Percentiles rank a stretch among this genome's conserved stretches.
These are phyloP conservation scores for Gossypium australe DNA, from an alignment of 345 rosid genomes.

Conservation along the genomic window DNA sequence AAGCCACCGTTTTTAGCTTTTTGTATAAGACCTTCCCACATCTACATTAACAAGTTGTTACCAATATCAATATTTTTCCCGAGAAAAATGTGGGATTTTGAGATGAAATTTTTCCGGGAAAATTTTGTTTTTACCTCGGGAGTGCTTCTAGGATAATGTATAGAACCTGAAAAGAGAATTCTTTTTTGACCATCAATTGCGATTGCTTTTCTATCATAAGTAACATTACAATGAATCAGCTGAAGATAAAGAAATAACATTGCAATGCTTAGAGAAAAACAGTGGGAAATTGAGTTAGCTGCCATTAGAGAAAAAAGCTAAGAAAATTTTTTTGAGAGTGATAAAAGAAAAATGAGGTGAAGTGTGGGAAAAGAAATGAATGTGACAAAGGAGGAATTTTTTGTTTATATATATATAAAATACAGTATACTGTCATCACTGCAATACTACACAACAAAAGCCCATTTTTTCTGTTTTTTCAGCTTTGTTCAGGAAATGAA, in stretches of 20 bases:
- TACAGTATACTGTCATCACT: conserved; percentile 2
- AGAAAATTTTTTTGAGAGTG: neutral
- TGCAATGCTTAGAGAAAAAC: conserved; percentile 21
- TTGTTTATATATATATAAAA: neutral
- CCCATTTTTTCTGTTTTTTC: conserved; percentile 2
- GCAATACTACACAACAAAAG: neutral
- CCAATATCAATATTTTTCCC: conserved; percentile 12
- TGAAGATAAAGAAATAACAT: conserved; percentile 19
- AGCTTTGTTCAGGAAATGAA: neutral
- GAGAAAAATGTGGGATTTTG: neutral
- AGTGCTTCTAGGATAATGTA: conserved; percentile 73
- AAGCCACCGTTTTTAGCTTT: conserved; percentile 70
- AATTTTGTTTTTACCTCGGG: conserved; percentile 29
- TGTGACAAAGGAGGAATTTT: neutral
- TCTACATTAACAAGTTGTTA: conserved; percentile 34
- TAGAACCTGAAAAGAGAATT: conserved; percentile 63
- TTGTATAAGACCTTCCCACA: conserved; percentile 62
- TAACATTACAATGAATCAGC: conserved; percentile 30
- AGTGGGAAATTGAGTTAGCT: conserved; percentile 29
- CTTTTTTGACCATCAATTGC: conserved; percentile 48
- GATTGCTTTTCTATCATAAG: conserved; percentile 49
- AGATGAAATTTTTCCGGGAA: neutral
- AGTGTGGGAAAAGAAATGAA: conserved; percentile 21
- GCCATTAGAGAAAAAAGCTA: conserved; percentile 17
- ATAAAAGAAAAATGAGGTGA: conserved; percentile 3